These are phyloP conservation scores for Rhizopus sp. DNA, from an alignment of 371 early-diverging fungal genomes.

Conservation along the genomic window DNA sequence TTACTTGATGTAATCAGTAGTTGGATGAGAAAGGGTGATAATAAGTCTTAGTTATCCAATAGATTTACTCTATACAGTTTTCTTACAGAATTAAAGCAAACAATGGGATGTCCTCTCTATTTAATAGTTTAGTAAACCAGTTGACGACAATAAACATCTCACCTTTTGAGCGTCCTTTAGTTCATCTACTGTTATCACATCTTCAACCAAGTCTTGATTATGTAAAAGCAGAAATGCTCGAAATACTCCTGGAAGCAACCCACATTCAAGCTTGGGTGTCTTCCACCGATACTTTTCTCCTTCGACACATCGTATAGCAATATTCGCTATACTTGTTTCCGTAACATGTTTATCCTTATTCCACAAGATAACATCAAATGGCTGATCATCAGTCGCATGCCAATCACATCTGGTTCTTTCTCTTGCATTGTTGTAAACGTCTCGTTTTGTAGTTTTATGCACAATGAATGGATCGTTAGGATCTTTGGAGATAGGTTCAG, in stretches of 20 bases:
- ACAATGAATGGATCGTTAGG: slow-evolving; percentile 44
- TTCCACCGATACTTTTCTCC: slow-evolving; percentile 35
- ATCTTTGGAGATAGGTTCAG: slow-evolving; percentile 22
- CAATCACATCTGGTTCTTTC: slow-evolving; percentile 36
- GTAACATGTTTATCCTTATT: slow-evolving; percentile 53
- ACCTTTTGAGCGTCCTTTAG: slow-evolving; percentile 48
- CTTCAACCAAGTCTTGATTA: slow-evolving; percentile 31
- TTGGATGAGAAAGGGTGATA: no score
- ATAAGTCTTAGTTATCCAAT: no score
- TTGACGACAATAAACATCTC: slow-evolving; percentile 8
- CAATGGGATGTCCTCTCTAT: slow-evolving; percentile 37
- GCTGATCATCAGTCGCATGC: slow-evolving; percentile 23
- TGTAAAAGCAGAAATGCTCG: slow-evolving; percentile 41
- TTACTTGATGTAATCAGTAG: no score
- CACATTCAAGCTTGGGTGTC: slow-evolving; percentile 50
- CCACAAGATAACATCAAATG: slow-evolving; percentile 61
- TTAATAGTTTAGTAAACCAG: not conserved
- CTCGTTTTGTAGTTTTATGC: slow-evolving; percentile 63
- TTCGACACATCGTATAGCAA: slow-evolving; percentile 44
- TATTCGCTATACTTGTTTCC: slow-evolving; percentile 64
- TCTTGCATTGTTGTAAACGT: slow-evolving; percentile 54
- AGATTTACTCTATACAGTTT: slow-evolving; percentile 39
- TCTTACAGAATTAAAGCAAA: slow-evolving; percentile 60
- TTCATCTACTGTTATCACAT: slow-evolving; percentile 44
- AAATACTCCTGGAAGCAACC: slow-evolving; percentile 55